Percentiles rank a stretch among this genome's conserved stretches.
These are phyloP conservation scores for Vanilla planifolia DNA, from an alignment of 106 monocot species.

Conservation along the genomic window DNA sequence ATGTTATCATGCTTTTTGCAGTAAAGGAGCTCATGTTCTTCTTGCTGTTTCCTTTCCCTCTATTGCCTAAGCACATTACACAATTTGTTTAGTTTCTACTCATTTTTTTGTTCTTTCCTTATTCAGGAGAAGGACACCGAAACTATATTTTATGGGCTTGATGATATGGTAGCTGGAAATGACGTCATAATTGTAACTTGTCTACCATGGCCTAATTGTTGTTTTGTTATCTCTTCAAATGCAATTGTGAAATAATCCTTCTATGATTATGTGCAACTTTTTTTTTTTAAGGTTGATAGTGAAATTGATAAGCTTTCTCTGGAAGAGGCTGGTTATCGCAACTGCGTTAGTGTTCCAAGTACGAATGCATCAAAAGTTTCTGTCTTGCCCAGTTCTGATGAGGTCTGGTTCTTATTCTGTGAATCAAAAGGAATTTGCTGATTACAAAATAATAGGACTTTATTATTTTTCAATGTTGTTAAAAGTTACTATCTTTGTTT, in stretches of 20 bases:
- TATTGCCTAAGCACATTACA: background rate
- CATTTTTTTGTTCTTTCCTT: conserved; percentile 16
- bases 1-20: conserved; percentile 1
- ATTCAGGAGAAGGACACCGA: conserved; percentile 65
- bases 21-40: background rate
- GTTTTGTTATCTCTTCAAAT: background rate
- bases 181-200: conserved; percentile 84
- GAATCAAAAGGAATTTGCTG: too few relatives aligned
- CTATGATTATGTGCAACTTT: background rate
- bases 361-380: conserved; percentile 53
- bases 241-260: background rate
- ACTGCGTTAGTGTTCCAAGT: conserved; percentile 80
- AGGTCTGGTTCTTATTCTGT: conserved; percentile 29
- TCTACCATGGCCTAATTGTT: background rate
- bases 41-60: background rate
- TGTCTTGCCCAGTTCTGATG: conserved; percentile 19
- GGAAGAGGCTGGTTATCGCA: conserved; percentile 69
- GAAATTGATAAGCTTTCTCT: conserved; percentile 78
- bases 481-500: too few relatives aligned
- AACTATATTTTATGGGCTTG: conserved; percentile 88
- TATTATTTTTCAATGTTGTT: too few relatives aligned
- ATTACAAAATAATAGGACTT: background rate
- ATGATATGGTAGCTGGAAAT: conserved; percentile 54
- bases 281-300: conserved; percentile 82
- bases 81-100: background rate